A percentile compares a stretch with the other conserved stretches of the same genome.
Evolutionary conservation across 192 early-diverging fungal genomes (phyloP).

Genomic region (Dimargaris cristalligena): DNA sequence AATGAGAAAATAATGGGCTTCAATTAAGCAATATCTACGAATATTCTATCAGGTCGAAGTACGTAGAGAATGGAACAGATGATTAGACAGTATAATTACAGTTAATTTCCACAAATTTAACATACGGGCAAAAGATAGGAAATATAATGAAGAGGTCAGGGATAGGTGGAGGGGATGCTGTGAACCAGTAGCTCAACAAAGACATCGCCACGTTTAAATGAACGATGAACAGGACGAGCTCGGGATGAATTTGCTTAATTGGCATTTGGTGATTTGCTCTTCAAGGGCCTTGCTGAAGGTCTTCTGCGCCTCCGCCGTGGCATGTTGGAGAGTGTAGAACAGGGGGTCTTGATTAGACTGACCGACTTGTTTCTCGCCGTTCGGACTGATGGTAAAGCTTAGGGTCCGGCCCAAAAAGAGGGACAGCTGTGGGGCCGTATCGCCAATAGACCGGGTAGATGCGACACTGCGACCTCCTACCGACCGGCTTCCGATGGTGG

Average conservation of each 20-base stretch:
- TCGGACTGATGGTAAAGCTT: constrained; percentile 2
- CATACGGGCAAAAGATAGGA: background rate
- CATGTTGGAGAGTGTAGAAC: constrained; percentile 10
- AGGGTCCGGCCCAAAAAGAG: background rate
- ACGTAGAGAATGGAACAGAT: background rate
- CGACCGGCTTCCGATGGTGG: background rate
- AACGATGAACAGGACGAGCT: no score
- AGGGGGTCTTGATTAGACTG: background rate
- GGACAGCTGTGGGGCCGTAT: no score
- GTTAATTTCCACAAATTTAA: background rate
- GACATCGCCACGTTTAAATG: no score
- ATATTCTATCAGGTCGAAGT: background rate
- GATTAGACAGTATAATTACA: background rate
- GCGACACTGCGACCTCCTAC: background rate
- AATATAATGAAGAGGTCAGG: background rate
- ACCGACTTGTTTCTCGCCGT: background rate
- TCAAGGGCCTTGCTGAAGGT: background rate
- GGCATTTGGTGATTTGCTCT: constrained; percentile 4
- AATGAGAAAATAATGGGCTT: background rate
- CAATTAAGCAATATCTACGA: background rate
- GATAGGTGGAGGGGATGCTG: no score
- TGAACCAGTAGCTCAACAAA: no score
- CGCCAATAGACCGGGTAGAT: no score
- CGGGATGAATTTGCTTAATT: background rate
- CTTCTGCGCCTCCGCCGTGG: background rate